These are phyloP conservation scores for Sistotremastrum niveocremeum DNA, from an alignment of 768 basidiomycete genomes.

Conservation along the genomic window DNA sequence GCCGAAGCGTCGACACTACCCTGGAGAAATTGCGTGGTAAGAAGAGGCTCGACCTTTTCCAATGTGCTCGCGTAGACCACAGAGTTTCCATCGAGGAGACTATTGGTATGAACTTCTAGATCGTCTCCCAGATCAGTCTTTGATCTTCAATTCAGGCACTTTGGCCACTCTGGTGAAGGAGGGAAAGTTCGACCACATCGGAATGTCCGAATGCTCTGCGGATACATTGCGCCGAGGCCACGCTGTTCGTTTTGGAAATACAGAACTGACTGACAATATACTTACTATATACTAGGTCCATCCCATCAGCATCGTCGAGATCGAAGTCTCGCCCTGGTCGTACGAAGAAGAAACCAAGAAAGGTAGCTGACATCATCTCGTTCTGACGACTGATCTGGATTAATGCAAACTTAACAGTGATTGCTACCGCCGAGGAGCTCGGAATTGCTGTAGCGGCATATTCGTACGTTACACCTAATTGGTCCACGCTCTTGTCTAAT, in stretches of 20 bases:
- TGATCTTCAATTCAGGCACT: constrained; percentile 11
- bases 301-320: constrained; percentile 47
- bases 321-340: constrained; percentile 52
- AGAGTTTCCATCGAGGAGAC: constrained; percentile 32
- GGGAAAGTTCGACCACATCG: constrained; percentile 46
- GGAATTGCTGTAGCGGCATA: constrained; percentile 48
- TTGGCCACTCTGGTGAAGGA: constrained; percentile 37
- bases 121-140: not conserved
- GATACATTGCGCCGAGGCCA: constrained; percentile 26
- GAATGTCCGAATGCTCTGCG: constrained; percentile 40
- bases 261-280: constrained; percentile 1
- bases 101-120: constrained; percentile 6
- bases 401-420: constrained; percentile 20
- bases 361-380: constrained; percentile 12
- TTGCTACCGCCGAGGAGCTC: constrained; percentile 40
- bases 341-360: constrained; percentile 39
- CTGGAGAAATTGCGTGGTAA: constrained; percentile 32
- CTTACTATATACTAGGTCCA: constrained; percentile 23
- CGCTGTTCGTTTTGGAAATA: too few relatives aligned
- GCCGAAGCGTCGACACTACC: constrained; percentile 33
- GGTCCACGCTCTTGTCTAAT: not conserved
- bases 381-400: not conserved
- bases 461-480: constrained; percentile 19
- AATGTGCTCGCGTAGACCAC: constrained; percentile 35
- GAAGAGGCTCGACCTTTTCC: constrained; percentile 48